These are phyloP conservation scores for Suillus discolor DNA, from an alignment of 768 basidiomycete species.

Conservation along the genomic window DNA sequence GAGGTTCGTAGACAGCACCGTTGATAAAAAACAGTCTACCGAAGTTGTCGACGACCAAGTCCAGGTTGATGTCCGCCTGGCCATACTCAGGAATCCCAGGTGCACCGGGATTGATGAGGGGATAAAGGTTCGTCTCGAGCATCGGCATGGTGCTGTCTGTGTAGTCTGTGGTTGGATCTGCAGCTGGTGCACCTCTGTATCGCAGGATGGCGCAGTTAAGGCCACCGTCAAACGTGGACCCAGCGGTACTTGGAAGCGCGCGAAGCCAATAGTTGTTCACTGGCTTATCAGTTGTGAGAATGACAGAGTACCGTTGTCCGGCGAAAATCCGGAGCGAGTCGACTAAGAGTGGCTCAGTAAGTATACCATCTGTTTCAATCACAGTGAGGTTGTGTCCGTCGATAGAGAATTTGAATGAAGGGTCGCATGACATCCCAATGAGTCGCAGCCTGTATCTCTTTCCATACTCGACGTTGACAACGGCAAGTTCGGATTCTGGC, in stretches of 20 bases:
- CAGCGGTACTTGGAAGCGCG: conserved; percentile 32
- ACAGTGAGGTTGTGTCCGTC: conserved; percentile 30
- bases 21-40: neutral
- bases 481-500: neutral
- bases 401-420: conserved; percentile 21
- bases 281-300: conserved; percentile 46
- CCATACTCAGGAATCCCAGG: neutral
- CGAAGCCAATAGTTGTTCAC: conserved; percentile 60
- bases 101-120: neutral
- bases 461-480: neutral
- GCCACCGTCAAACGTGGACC: conserved; percentile 20
- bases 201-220: neutral
- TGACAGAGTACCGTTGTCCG: conserved; percentile 44
- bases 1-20: neutral
- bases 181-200: neutral
- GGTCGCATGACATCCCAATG: neutral
- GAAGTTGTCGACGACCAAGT: neutral
- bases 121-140: neutral
- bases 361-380: conserved; percentile 38
- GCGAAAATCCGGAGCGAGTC: conserved; percentile 35
- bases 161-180: neutral
- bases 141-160: neutral
- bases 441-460: neutral
- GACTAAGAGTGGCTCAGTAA: conserved; percentile 28
- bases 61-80: neutral